Base-by-base conservation (phyloP, 176 grass and related monocot species). In the Panicum miliaceum region DNA sequence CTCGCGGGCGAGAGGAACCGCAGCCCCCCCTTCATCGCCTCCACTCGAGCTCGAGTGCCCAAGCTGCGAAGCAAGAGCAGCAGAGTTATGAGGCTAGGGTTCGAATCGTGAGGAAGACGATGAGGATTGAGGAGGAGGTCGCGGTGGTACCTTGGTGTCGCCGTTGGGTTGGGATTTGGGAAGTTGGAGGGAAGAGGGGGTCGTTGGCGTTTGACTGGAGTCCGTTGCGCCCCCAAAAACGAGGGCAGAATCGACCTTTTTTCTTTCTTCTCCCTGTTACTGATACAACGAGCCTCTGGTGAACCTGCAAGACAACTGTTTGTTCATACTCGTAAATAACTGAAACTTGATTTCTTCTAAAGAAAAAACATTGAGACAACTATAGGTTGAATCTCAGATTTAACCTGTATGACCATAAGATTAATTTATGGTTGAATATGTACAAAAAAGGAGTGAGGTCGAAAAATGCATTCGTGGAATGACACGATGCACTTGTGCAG, bases 151-250 rank as follows among this genome's bases (percentile, higher is more conserved):
- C 79, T 66, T 82, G 38, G 16, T 41, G n/a, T 70, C 18, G 23
- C 52, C 48, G 58, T 58, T 41, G 58, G 29, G n/a, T 32, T 74
- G 51, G 66, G 48, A 57, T 18, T 23, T 68, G 61, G 59, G 59
- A 48, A 79, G 79, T 50, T 90, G 84, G 89, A 87, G 84, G 89
- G 89, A 84, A 87, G 80, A 8, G 47, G 54, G 60, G 71, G 63
- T 43, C 14, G 75, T 66, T 51, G 74, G 48, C 2, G 22, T 78
- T 90, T 86, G 88, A 82, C 40, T 90, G 64, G 88, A 86, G 19
- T 26, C 56, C 19, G 22, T 76, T 22, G 60, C 26, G 43, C 8
- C 26, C 19, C 64, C 62, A 77, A 59, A 46, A 46, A 46, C 56
- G 69, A 73, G 66, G 81, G 67, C 46, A 65, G 12, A 47, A 64